phyloP scores from a whole-genome alignment of 345 rosid species.

The Bruguiera gymnorhiza region DNA sequence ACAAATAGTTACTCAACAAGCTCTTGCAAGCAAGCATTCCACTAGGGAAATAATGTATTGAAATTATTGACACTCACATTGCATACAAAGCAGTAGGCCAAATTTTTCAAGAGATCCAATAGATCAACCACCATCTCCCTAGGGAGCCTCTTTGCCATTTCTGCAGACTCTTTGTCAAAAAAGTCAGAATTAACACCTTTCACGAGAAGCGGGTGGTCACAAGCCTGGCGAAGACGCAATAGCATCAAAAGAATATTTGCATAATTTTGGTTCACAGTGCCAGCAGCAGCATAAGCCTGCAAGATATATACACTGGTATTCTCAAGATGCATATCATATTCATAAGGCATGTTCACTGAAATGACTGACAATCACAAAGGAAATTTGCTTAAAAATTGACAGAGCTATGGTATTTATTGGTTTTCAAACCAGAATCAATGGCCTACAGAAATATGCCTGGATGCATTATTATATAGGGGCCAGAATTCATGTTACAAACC shows the following conservation, averaged over 20 bases:
- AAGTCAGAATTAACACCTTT: constrained; percentile 54
- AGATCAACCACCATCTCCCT: constrained; percentile 45
- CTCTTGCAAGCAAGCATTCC: background rate
- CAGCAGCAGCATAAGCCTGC: constrained; percentile 94
- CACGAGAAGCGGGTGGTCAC: constrained; percentile 89
- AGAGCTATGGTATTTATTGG: too few species aligned
- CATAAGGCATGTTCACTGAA: background rate
- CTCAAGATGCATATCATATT: constrained; percentile 5
- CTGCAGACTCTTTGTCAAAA: constrained; percentile 59
- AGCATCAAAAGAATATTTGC: constrained; percentile 97
- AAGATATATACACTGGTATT: constrained; percentile 9
- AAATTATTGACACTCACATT: constrained; percentile 46
- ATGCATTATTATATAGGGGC: too few species aligned
- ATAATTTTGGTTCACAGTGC: constrained; percentile 86
- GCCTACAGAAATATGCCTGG: too few species aligned
- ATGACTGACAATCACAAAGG: background rate
- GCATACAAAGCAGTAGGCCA: constrained; percentile 65
- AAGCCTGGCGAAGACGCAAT: constrained; percentile 94
- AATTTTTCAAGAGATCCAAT: constrained; percentile 46
- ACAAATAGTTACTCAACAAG: constrained; percentile 3
- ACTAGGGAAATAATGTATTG: background rate
- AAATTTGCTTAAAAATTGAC: background rate
- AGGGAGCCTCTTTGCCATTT: constrained; percentile 64
- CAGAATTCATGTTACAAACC: background rate
- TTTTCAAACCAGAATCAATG: too few species aligned